Base-by-base conservation (phyloP, 2,329 filamentous ascomycete species). In the Cadophora sp. region DNA sequence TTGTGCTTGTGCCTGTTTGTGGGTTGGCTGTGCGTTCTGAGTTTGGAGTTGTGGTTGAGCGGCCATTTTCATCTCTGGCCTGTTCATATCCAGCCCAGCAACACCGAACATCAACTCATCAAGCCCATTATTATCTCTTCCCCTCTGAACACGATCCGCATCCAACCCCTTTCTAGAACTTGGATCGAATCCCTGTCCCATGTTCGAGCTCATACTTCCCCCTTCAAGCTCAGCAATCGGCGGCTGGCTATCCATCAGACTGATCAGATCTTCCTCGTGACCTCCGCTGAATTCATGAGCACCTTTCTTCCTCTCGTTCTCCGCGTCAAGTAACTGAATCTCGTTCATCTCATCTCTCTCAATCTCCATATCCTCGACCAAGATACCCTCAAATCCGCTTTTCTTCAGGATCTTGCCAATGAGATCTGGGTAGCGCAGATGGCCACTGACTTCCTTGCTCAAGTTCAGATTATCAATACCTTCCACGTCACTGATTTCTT, bases 381-480 rank as follows among this genome's bases (percentile, higher is more conserved):
- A 83, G 62, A 92, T 77, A 73, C 91, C 87, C 72, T 92, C 90
- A 80, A 91, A 89, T 2, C 87, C 86, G 62, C 91, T 83, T 50
- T 85, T 85, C 67, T 84, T 83, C 43, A 95, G 80, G 67, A 94
- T 89, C 58, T 81, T 84, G 24, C 90, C 89, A 11, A 90, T 81
- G 59, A 92, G 80, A 72, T 85, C 85, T 56, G 89, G 86, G 76
- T 94, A 94, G 71, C 88, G 84, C 66, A 91, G 79, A 78, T 94
- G 91, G 22, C 89, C 89, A 68, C 81, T 86, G 67, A 92, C 84
- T 69, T 88, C 82, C 67, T 87, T 83, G 70, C 86, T 90, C 30
- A 89, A 79, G 69, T 87, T 78, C 5, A 86, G 73, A 65, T 86
- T 87, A 66, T 84, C 83, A 63, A 90, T 82, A 47, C 85, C 84